phyloP scores from a whole-genome alignment of 108 stramenopile species.

The Nitzschia putrida region DNA sequence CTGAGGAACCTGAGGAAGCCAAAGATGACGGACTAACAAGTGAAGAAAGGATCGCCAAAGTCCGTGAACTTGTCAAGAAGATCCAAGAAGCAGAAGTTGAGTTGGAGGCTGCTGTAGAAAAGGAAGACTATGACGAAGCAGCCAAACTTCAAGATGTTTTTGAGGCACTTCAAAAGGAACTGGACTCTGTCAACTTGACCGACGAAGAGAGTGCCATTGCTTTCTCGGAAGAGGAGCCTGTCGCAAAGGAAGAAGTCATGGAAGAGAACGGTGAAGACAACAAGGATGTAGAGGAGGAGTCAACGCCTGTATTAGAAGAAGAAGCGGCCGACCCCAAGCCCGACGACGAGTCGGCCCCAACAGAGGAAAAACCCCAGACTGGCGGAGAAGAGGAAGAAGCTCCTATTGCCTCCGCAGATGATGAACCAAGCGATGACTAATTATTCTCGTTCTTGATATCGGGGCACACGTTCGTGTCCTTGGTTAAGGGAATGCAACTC shows the following conservation, averaged over 20 bases:
- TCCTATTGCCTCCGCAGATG: too few relatives aligned
- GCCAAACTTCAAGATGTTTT: conserved; percentile 52
- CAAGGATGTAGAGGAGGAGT: conserved; percentile 12
- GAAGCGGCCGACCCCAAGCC: conserved; percentile 42
- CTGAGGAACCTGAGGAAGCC: conserved; percentile 2
- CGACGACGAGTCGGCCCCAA: conserved; percentile 15
- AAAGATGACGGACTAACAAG: conserved; percentile 25
- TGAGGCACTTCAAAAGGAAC: conserved; percentile 32
- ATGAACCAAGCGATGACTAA: too few relatives aligned
- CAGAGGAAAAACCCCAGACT: not conserved
- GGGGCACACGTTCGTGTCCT: too few relatives aligned
- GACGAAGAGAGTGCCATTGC: conserved; percentile 55
- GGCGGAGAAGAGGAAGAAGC: too few relatives aligned
- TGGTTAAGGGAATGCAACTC: too few relatives aligned
- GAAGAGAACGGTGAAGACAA: conserved; percentile 9
- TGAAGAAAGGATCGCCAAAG: conserved; percentile 32
- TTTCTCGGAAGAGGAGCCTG: conserved; percentile 30
- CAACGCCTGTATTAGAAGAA: conserved; percentile 2
- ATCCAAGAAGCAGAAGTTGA: conserved; percentile 36
- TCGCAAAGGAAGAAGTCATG: not conserved
- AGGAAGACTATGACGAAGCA: conserved; percentile 58
- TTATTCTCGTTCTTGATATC: too few relatives aligned
- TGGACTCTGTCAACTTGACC: conserved; percentile 44
- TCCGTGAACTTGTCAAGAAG: conserved; percentile 31
- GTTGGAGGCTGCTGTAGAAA: conserved; percentile 47